Conservation (phyloP, 257 asterid species). For the Apocynum venetum region DNA sequence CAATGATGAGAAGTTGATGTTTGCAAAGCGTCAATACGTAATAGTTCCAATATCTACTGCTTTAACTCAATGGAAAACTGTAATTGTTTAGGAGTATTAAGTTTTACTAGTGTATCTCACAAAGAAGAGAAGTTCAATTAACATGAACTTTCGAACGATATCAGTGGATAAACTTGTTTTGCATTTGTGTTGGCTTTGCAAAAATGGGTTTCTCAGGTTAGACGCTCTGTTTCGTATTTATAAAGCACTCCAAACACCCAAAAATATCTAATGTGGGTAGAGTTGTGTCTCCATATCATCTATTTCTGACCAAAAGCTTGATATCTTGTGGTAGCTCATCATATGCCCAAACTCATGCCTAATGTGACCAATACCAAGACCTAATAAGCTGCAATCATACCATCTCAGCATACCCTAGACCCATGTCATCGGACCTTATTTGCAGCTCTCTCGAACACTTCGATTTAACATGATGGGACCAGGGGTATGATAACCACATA, state of each 20-base stretch:
- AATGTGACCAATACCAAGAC: not conserved
- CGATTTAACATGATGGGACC: not conserved
- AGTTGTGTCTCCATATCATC: not conserved
- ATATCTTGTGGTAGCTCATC: not conserved
- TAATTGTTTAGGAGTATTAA: not conserved
- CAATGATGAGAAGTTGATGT: not conserved
- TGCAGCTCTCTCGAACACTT: not conserved
- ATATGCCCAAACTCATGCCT: not conserved
- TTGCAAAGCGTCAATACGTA: not conserved
- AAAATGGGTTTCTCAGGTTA: not conserved
- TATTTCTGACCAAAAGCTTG: not conserved
- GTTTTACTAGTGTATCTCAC: not conserved
- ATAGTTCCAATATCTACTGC: not conserved
- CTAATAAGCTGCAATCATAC: not conserved
- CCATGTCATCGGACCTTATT: not conserved
- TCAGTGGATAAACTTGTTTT: not conserved
- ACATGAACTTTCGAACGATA: not conserved
- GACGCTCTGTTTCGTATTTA: no score
- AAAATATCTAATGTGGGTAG: not conserved
- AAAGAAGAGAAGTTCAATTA: not conserved
- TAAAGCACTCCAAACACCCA: not conserved
- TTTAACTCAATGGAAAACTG: not conserved
- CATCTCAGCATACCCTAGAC: not conserved
- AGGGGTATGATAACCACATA: not conserved
- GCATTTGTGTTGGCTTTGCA: not conserved